These are phyloP conservation scores for Crithidia expoeki DNA, from an alignment of 208 protist genomes.

Conservation along the genomic window DNA sequence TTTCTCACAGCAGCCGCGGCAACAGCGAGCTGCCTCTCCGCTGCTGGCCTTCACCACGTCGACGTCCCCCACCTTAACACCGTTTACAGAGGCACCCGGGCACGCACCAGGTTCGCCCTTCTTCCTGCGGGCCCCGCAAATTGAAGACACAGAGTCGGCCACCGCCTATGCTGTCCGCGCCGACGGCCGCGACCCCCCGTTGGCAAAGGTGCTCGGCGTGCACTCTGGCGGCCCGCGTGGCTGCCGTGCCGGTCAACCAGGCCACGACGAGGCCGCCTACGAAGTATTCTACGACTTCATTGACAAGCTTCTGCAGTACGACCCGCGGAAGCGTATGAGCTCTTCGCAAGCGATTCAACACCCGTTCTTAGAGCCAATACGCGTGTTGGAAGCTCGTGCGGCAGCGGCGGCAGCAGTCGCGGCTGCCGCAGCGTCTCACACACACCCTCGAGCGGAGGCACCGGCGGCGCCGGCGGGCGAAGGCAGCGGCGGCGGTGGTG, in stretches of 20 bases:
- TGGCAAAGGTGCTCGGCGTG: slow-evolving; percentile 76
- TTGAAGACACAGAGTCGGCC: slow-evolving; percentile 27
- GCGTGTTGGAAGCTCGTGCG: slow-evolving; percentile 27
- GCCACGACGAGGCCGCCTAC: slow-evolving; percentile 75
- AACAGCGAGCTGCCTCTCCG: slow-evolving; percentile 19
- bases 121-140: slow-evolving; percentile 21
- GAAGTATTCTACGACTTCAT: slow-evolving; percentile 84
- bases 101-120: slow-evolving; percentile 35
- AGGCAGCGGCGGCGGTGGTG: background rate
- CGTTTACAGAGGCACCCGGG: slow-evolving; percentile 23
- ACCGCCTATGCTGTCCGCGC: slow-evolving; percentile 8
- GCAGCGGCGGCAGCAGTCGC: background rate
- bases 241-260: slow-evolving; percentile 70
- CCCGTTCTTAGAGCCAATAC: slow-evolving; percentile 71
- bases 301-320: slow-evolving; percentile 67
- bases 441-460: background rate
- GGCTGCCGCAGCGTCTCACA: background rate
- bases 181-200: slow-evolving; percentile 14
- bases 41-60: slow-evolving; percentile 16
- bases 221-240: slow-evolving; percentile 79
- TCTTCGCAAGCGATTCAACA: slow-evolving; percentile 75
- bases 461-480: too few species aligned
- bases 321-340: slow-evolving; percentile 74
- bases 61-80: background rate
- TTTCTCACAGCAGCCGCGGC: slow-evolving; percentile 5